Conservation (phyloP, 345 rosid species). For the Cardiospermum halicacabum region DNA sequence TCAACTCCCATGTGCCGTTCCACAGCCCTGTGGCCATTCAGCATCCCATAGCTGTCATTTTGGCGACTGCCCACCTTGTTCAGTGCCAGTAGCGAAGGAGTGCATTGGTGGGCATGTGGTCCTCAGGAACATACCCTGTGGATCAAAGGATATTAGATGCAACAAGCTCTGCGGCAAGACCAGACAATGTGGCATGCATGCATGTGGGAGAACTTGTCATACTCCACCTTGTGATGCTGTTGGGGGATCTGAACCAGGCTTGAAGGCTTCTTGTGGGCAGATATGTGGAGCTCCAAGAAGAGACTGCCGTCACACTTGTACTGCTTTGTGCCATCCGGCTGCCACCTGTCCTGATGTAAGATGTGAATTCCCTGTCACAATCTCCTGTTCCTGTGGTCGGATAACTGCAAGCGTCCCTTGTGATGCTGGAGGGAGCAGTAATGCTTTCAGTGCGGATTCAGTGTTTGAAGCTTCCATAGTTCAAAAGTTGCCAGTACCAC, state of each 20-base stretch:
- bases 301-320: constrained; percentile 88
- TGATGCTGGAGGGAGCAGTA: constrained; percentile 67
- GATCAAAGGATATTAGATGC: constrained; percentile 88
- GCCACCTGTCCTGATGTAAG: constrained; percentile 77
- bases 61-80: constrained; percentile 97
- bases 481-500: constrained; percentile 62
- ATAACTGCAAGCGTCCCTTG: constrained; percentile 71
- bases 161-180: constrained; percentile 88
- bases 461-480: constrained; percentile 59
- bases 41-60: constrained; percentile 94
- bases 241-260: constrained; percentile 33
- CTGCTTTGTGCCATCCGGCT: constrained; percentile 79
- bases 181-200: constrained; percentile 93
- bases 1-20: constrained; percentile 72
- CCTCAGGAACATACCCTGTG: constrained; percentile 94
- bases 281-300: constrained; percentile 89
- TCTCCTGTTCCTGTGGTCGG: constrained; percentile 86
- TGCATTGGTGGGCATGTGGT: constrained; percentile 93
- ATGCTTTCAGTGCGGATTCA: constrained; percentile 34
- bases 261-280: constrained; percentile 81
- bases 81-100: constrained; percentile 83
- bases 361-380: constrained; percentile 67
- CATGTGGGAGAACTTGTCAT: constrained; percentile 86
- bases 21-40: constrained; percentile 84
- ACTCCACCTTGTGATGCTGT: constrained; percentile 60